Conservation (phyloP, 2,329 filamentous ascomycete genomes). For the Parafenestella ontariensis region DNA sequence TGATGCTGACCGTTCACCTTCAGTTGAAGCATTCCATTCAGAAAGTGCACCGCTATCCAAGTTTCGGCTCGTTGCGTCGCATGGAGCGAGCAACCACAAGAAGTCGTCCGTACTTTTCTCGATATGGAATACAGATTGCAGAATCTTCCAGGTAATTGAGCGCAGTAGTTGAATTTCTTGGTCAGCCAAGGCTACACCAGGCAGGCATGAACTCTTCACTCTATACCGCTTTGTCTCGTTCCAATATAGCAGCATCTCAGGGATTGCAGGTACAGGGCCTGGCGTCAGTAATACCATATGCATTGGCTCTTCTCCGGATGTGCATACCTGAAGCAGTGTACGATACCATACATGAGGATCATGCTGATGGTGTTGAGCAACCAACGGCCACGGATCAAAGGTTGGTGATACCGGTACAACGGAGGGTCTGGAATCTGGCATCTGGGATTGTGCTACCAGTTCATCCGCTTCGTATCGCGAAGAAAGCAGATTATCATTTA, state of each 20-base stretch:
- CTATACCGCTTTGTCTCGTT: constrained; percentile 34
- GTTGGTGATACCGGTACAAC: constrained; percentile 31
- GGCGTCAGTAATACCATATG: constrained; percentile 34
- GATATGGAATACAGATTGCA: constrained; percentile 36
- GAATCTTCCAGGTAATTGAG: constrained; percentile 34
- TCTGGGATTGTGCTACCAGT: constrained; percentile 28
- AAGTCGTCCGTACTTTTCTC: constrained; percentile 34
- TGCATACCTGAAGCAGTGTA: constrained; percentile 22
- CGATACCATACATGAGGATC: constrained; percentile 26
- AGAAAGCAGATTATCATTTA: constrained; percentile 83
- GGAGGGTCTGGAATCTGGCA: constrained; percentile 34
- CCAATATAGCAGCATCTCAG: constrained; percentile 38
- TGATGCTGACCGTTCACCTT: constrained; percentile 14
- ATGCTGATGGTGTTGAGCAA: constrained; percentile 21
- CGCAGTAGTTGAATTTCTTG: constrained; percentile 28
- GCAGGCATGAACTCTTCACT: constrained; percentile 21
- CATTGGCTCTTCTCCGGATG: constrained; percentile 17
- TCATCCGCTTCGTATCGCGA: constrained; percentile 41
- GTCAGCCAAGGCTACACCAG: constrained; percentile 10
- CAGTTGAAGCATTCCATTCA: constrained; percentile 23
- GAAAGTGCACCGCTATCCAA: constrained; percentile 16
- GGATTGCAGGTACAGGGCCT: constrained; percentile 23
- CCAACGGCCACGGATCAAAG: constrained; percentile 40
- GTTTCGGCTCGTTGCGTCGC: constrained; percentile 10
- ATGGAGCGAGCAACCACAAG: constrained; percentile 38